A percentile compares a stretch with the other conserved stretches of the same genome.
Evolutionary conservation across 768 basidiomycete species (phyloP).

Genomic region (Coprinopsis strossmayeri): DNA sequence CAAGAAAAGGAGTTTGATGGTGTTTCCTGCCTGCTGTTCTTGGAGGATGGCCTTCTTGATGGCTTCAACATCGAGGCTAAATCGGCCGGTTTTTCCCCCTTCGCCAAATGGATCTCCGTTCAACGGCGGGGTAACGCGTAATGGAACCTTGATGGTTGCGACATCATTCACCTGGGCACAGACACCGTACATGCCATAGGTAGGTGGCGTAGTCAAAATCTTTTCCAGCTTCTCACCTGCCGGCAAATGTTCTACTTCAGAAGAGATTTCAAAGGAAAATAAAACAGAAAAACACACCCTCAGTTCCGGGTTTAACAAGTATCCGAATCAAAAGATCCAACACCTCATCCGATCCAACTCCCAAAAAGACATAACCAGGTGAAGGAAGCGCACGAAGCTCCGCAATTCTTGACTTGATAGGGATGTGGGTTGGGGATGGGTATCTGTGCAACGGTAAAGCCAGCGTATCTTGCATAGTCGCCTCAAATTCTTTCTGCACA

Average conservation of each 20-base stretch:
- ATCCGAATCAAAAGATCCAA: slow-evolving; percentile 93
- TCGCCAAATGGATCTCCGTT: slow-evolving; percentile 47
- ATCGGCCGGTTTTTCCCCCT: slow-evolving; percentile 64
- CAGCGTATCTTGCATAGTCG: slow-evolving; percentile 27
- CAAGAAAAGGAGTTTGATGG: slow-evolving; percentile 88
- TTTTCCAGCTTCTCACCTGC: slow-evolving; percentile 46
- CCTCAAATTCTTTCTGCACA: slow-evolving; percentile 3
- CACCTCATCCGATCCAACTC: slow-evolving; percentile 95
- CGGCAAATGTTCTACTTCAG: too few relatives aligned
- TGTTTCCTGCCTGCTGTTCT: slow-evolving; percentile 37
- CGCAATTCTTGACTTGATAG: slow-evolving; percentile 73
- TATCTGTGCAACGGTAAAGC: slow-evolving; percentile 76
- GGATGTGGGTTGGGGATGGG: slow-evolving; percentile 83
- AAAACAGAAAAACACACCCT: background rate
- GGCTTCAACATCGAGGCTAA: slow-evolving; percentile 69
- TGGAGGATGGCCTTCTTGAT: slow-evolving; percentile 62
- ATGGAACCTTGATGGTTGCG: slow-evolving; percentile 67
- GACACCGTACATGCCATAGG: slow-evolving; percentile 97
- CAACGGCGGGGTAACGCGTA: slow-evolving; percentile 39
- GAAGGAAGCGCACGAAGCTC: slow-evolving; percentile 62
- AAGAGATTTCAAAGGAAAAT: slow-evolving; percentile 10
- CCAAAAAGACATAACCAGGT: slow-evolving; percentile 75
- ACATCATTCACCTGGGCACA: slow-evolving; percentile 95
- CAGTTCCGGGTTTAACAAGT: slow-evolving; percentile 62
- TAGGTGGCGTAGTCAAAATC: slow-evolving; percentile 87